Percentiles rank a stretch among this genome's conserved stretches.
Conservation (phyloP, 495 filamentous ascomycete genomes). For the Podospora sp. region DNA sequence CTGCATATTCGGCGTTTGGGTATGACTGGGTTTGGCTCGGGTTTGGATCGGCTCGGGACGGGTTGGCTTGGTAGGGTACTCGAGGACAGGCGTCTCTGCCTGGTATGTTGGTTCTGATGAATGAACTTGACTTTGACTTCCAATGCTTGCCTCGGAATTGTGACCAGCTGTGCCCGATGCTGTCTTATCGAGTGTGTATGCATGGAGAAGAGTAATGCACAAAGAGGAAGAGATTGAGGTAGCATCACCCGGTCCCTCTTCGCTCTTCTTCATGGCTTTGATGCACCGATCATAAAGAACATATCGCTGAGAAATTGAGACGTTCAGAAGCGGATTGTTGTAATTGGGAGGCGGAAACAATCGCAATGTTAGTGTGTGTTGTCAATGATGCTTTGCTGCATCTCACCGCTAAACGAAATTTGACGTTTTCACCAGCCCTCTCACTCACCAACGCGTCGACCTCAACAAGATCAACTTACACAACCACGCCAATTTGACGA, state of each 20-base stretch:
- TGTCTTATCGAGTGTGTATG: too few species aligned
- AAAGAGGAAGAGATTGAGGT: too few species aligned
- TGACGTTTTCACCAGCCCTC: neutral
- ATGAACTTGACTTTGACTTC: neutral
- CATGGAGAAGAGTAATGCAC: too few species aligned
- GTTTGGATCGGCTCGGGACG: conserved; percentile 21
- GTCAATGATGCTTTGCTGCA: neutral
- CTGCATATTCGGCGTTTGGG: conserved; percentile 12
- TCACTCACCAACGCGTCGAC: neutral
- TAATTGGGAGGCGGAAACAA: too few species aligned
- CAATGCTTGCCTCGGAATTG: neutral
- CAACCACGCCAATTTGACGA: neutral
- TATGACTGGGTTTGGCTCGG: conserved; percentile 12
- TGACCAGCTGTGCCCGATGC: neutral
- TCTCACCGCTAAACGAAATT: conserved; percentile 10
- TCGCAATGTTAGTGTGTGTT: neutral
- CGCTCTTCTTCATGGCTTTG: too few species aligned
- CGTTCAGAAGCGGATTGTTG: too few species aligned
- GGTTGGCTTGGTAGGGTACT: neutral
- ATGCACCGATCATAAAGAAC: too few species aligned
- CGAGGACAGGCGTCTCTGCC: neutral
- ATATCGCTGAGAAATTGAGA: too few species aligned
- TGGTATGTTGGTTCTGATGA: neutral
- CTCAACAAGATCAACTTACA: neutral
- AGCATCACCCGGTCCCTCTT: too few species aligned